These are phyloP conservation scores for Prunus campanulata DNA, from an alignment of 306 rosid genomes.

Conservation along the genomic window DNA sequence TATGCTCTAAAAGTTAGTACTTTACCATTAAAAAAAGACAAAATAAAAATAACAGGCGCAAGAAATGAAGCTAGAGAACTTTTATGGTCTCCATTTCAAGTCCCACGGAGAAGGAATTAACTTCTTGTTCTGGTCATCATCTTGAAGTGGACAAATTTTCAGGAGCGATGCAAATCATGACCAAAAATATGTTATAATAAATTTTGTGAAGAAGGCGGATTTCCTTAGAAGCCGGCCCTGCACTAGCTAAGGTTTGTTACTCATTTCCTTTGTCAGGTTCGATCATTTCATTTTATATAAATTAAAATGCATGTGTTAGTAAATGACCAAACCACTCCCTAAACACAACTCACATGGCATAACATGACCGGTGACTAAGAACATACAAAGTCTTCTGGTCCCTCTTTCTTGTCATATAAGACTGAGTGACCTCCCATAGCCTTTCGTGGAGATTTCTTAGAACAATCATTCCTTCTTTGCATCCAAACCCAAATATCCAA, in stretches of 20 bases:
- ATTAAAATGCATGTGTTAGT: conserved; percentile 9
- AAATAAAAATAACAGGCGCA: background rate
- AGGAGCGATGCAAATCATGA: background rate
- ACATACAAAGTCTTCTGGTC: conserved; percentile 8
- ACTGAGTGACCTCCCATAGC: background rate
- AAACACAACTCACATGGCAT: conserved; percentile 31
- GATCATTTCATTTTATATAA: background rate
- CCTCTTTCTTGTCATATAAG: background rate
- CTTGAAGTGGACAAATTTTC: background rate
- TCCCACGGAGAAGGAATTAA: background rate
- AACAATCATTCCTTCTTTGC: conserved; percentile 9
- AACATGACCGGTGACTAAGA: conserved; percentile 37
- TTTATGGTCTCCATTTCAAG: background rate
- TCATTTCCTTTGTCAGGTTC: background rate
- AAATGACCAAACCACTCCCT: conserved; percentile 10
- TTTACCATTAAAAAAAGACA: too few relatives aligned
- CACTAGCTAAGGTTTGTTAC: background rate
- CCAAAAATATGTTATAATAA: background rate
- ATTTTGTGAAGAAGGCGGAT: background rate
- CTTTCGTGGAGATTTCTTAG: background rate
- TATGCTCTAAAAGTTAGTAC: too few relatives aligned
- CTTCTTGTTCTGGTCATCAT: background rate
- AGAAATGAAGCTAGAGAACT: background rate
- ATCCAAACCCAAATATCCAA: conserved; percentile 5
- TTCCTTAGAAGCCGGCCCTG: background rate